A percentile compares a stretch with the other conserved stretches of the same genome.
These are phyloP conservation scores for Spergularia azorica DNA, from an alignment of 179 eudicot species.

Conservation along the genomic window DNA sequence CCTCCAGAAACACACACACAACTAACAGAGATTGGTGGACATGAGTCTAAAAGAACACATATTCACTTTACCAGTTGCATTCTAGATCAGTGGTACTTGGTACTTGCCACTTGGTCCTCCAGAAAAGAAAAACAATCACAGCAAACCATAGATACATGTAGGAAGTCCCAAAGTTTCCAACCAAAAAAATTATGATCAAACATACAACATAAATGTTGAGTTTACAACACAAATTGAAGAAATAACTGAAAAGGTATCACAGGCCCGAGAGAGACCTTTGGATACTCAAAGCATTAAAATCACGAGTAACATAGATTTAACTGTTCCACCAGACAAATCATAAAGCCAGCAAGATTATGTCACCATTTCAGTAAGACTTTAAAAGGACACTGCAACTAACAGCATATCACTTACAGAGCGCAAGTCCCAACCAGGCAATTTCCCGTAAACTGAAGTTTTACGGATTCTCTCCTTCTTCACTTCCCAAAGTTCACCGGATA, in stretches of 20 bases:
- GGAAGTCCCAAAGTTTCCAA: neutral
- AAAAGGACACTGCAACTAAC: neutral
- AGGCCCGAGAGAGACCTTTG: neutral
- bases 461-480: constrained; percentile 83
- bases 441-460: constrained; percentile 70
- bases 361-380: neutral
- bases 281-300: too few relatives aligned
- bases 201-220: neutral
- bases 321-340: neutral
- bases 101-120: too few relatives aligned
- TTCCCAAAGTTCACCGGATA: constrained; percentile 99
- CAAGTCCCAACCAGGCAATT: constrained; percentile 94
- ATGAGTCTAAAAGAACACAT: neutral
- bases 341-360: neutral
- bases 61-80: neutral
- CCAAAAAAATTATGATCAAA: neutral
- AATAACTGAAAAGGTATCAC: neutral
- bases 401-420: constrained; percentile 74
- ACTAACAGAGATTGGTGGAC: too few relatives aligned
- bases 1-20: neutral
- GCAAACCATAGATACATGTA: neutral
- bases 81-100: neutral
- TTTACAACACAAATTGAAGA: constrained; percentile 4
- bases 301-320: too few relatives aligned
- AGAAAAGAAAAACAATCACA: too few relatives aligned